Base-by-base conservation (phyloP, 305 asterid genomes). In the Solanum hybrid region DNA sequence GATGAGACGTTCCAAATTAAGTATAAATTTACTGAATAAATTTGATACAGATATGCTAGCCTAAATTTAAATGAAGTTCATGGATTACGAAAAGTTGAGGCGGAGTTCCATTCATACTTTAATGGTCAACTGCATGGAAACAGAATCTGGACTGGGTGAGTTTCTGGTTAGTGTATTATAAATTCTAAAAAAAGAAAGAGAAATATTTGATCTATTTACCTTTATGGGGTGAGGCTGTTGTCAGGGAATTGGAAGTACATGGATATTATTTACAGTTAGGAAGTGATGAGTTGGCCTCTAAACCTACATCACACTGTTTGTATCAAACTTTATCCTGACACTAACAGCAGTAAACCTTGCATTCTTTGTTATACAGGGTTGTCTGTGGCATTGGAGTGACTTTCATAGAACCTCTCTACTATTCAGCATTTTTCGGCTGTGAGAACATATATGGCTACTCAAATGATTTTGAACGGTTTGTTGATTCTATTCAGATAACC, bases 111-210 rank as follows among this genome's bases (percentile, higher is more conserved):
- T 91, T 96, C 98, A 38, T 96, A 90, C 94, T 96, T 95, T 90
- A 91, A 95, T 81, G 97, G 96, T 89, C 96, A 95, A 89, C 87
- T 94, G 92, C 96, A 92, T 89, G 94, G 87, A 82, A 96, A 96
- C 95, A 95, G 91, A 91, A 93, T 95, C 87, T 96, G 97, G 99
- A 95, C 96, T 89, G 99, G 99, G 99, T 96, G 91, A 93, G 98
- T 93, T 86, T 61, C 92, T 34, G 22, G 68, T 89, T 80, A 24
- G 29, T 31, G 75, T 39, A 10, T 22, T 61, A 41, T 84, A 20
- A 31, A 65, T 39, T 41, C 86, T 12, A 37, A 81, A 81, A 10
- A 20, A 20, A 76, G 12, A 17, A 20, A 33, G 12, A 33, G 10
- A 80, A 12, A 24, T 82, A 39, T 82, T 41, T 82, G 38, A 45